These are phyloP conservation scores for Vaucheria bursata DNA, from an alignment of 352 stramenopile genomes.

Conservation along the genomic window DNA sequence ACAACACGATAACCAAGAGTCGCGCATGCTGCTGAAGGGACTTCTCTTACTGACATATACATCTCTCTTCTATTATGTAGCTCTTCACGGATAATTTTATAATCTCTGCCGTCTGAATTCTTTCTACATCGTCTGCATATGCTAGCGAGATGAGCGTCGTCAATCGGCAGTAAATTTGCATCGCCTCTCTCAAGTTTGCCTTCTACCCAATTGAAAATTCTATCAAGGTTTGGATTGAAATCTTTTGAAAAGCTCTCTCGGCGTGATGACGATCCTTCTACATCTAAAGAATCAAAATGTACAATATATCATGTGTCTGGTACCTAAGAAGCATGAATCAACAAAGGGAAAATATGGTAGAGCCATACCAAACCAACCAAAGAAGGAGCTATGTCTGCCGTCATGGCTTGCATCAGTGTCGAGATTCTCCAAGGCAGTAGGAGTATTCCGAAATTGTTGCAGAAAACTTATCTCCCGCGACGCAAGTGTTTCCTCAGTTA, in stretches of 20 bases:
- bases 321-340: too few species aligned
- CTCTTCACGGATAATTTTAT: background rate
- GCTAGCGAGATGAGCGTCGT: background rate
- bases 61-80: background rate
- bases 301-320: too few species aligned
- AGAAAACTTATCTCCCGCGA: too few species aligned
- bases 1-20: slow-evolving; percentile 1
- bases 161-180: background rate
- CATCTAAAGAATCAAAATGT: too few species aligned
- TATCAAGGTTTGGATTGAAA: background rate
- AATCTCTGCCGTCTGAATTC: background rate
- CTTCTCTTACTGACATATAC: background rate
- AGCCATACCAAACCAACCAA: background rate
- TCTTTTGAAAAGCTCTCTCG: background rate
- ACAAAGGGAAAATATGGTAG: too few species aligned
- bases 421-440: too few species aligned
- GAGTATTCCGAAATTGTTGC: too few species aligned
- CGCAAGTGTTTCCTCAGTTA: too few species aligned
- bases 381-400: background rate
- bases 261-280: too few species aligned
- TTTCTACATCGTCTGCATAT: background rate
- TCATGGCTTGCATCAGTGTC: too few species aligned
- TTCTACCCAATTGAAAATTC: background rate
- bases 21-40: background rate
- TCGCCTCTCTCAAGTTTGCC: background rate